Conservation (phyloP, 176 grass and related monocot species). For the Pontederia crassipes region DNA sequence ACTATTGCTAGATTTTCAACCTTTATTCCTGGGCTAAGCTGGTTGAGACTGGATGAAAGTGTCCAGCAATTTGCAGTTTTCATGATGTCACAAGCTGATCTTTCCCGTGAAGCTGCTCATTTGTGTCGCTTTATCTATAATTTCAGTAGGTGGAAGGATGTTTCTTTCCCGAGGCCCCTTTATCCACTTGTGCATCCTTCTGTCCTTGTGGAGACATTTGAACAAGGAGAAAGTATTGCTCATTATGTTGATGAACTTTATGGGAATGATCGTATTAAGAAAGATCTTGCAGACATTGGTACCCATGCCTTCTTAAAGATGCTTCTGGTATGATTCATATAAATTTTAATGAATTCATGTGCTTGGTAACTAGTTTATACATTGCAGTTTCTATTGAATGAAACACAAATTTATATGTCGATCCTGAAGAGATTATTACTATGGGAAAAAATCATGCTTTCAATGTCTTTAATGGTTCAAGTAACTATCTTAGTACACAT, state of each 20-base stretch:
- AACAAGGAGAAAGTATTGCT: constrained; percentile 89
- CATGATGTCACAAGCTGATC: constrained; percentile 97
- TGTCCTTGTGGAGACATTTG: constrained; percentile 96
- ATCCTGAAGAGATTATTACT: no score
- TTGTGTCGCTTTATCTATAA: constrained; percentile 89
- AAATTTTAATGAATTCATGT: not conserved
- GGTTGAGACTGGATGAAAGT: constrained; percentile 96
- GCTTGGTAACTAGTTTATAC: no score
- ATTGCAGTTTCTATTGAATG: no score
- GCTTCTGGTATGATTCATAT: constrained; percentile 55
- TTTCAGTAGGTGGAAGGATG: constrained; percentile 73
- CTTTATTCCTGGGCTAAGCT: constrained; percentile 65
- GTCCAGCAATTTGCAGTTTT: constrained; percentile 21
- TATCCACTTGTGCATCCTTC: constrained; percentile 97
- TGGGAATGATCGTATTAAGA: constrained; percentile 57
- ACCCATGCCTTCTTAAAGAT: constrained; percentile 95
- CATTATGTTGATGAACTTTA: constrained; percentile 56
- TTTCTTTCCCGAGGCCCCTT: constrained; percentile 85
- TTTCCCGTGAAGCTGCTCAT: constrained; percentile 89
- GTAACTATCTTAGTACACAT: no score
- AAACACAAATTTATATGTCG: no score
- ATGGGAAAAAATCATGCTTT: no score
- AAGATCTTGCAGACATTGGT: constrained; percentile 70
- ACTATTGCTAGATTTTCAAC: constrained; percentile 49
- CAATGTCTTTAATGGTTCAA: no score